Base-by-base conservation (phyloP, 2,329 filamentous ascomycete genomes). In the Claviceps maximensis region DNA sequence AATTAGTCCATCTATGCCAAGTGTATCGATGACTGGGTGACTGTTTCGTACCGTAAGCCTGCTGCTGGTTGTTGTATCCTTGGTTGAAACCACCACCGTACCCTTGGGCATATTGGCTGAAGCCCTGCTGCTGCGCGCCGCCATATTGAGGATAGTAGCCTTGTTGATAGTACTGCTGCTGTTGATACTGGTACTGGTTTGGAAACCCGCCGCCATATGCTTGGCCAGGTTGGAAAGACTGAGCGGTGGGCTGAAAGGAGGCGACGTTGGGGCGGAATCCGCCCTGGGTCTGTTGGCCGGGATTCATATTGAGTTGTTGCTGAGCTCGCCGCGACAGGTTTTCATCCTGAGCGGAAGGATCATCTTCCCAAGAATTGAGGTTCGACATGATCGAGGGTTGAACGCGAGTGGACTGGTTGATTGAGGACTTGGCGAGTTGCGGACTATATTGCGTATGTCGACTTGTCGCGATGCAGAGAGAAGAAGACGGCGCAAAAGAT, bases 331-430 rank as follows among this genome's bases (percentile, higher is more conserved):
- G 82, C 57, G 87, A 80, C 69, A 95, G 81, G 67, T 80, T 80
- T 62, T 87, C 85, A 63, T 90, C 85, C 75, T 88, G 84, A 58
- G 81, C 83, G 53, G 84, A 76, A 63, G 84, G 83, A 64, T 90
- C 87, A 65, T 95, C 89, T 73, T 97, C 90, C 87, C 93, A 97
- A 57, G 89, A 95, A 70, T 95, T 89, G 64, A 89, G 86, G 69
- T 90, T 83, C 62, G 90, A 86, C 89, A 95, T 95, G 36, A 65
- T 54, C 58, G 42, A n/a, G 15, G 31, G 29, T n/a, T n/a, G n/a
- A n/a, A 33, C 27, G 27, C 4, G 27, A 38, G 48, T 48, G 50
- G 33, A 38, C 53, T 25, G 33, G 38, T 19, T 4, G 21, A 25
- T 25, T 21, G 5, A 13, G 13, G 17, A 27, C 15, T 4, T 12